Conservation (phyloP, 805 yeast species). For the Candida arabinofermentans region DNA sequence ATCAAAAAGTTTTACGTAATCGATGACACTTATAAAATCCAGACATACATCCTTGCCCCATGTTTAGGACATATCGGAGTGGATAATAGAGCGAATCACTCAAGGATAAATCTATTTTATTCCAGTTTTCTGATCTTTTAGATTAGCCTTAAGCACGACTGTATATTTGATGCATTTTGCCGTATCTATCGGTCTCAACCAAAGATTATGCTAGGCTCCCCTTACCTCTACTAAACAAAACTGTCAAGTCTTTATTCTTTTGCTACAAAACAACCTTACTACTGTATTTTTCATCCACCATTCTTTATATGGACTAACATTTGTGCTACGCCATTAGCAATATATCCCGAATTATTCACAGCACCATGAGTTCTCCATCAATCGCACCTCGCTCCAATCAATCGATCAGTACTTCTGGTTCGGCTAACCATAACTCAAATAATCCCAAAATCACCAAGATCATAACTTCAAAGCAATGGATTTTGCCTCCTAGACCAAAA, state of each 20-base stretch:
- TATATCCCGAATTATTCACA: not conserved
- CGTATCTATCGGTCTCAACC: no score
- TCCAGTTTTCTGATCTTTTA: not conserved
- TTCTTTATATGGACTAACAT: no score
- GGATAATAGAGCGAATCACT: not conserved
- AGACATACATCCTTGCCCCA: no score
- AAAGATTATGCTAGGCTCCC: no score
- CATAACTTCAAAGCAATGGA: constrained; percentile 57
- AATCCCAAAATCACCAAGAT: constrained; percentile 40
- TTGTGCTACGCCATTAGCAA: no score
- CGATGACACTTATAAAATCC: no score
- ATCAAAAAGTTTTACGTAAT: no score
- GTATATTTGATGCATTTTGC: no score
- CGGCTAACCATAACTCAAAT: constrained; percentile 3
- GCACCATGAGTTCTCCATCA: constrained; percentile 20
- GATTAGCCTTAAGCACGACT: not conserved
- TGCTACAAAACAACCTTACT: no score
- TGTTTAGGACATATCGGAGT: not conserved
- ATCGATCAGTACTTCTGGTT: constrained; percentile 14
- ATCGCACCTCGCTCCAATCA: constrained; percentile 20
- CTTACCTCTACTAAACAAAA: no score
- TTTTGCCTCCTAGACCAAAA: constrained; percentile 57
- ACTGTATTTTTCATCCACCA: not conserved
- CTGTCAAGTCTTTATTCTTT: no score
- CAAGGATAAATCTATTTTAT: not conserved